Conservation (phyloP, 495 filamentous ascomycete genomes). For the Geopyxis carbonaria region DNA sequence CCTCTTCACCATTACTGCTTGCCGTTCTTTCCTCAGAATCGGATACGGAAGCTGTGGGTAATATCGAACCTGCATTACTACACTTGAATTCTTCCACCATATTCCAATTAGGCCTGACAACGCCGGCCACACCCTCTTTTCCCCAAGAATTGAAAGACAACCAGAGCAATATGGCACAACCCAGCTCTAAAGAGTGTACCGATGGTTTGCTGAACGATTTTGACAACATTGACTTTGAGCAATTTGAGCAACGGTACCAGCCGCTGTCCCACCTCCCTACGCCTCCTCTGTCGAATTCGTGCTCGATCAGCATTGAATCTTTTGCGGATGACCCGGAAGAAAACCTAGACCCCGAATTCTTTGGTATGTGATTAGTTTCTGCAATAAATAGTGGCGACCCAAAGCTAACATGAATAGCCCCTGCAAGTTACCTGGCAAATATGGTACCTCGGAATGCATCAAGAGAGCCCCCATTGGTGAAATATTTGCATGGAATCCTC, state of each 20-base stretch:
- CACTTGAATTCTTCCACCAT: constrained; percentile 3
- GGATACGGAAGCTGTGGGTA: no score
- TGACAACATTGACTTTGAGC: constrained; percentile 16
- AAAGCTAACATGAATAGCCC: constrained; percentile 9
- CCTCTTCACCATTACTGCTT: no score
- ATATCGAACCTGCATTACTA: no score
- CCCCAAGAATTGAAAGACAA: constrained; percentile 2
- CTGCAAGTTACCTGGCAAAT: constrained; percentile 21
- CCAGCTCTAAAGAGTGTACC: constrained; percentile 8
- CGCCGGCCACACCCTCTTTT: constrained; percentile 6
- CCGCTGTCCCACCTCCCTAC: constrained; percentile 24
- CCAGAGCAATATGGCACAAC: constrained; percentile 9
- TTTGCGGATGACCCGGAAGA: neutral
- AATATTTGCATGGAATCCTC: constrained; percentile 17
- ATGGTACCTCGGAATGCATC: constrained; percentile 23
- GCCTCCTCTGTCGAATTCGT: constrained; percentile 19
- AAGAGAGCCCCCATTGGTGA: constrained; percentile 17
- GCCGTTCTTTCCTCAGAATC: no score
- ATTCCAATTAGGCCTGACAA: constrained; percentile 6
- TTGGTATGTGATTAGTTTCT: neutral
- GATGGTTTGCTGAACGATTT: no score
- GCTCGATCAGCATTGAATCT: constrained; percentile 6
- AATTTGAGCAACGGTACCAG: constrained; percentile 19
- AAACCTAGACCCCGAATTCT: constrained; percentile 2
- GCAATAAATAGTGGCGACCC: neutral